Conservation (phyloP, 306 rosid species). For the Vachellia collinsii region DNA sequence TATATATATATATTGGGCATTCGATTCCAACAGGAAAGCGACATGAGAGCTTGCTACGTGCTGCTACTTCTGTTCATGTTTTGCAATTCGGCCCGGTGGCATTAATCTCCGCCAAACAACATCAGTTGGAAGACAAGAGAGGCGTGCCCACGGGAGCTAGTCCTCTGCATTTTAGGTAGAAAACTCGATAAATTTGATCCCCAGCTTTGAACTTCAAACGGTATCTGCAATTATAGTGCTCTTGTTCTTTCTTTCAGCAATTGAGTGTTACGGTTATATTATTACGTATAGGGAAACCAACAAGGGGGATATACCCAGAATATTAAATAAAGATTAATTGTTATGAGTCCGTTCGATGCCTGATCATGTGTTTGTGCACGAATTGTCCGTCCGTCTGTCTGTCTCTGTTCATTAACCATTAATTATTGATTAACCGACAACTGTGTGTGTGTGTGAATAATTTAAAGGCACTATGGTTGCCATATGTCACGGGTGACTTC, state of each 20-base stretch:
- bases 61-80: conserved; percentile 51
- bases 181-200: background rate
- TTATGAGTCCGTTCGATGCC: background rate
- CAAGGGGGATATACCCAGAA: background rate
- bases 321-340: background rate
- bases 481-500: no score
- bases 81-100: no score
- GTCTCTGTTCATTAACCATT: no score
- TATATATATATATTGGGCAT: background rate
- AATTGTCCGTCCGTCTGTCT: background rate
- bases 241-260: background rate
- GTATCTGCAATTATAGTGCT: background rate
- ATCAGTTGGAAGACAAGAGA: conserved; percentile 52
- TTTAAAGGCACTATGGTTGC: no score
- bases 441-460: no score
- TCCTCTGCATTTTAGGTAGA: conserved; percentile 70
- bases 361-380: background rate
- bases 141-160: conserved; percentile 66
- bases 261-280: background rate
- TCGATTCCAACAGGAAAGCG: conserved; percentile 1
- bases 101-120: conserved; percentile 25
- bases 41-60: conserved; percentile 48
- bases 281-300: background rate
- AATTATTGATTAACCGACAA: no score
- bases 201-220: background rate